phyloP scores from a whole-genome alignment of 305 asterid species.

The Fraxinus paxiana region DNA sequence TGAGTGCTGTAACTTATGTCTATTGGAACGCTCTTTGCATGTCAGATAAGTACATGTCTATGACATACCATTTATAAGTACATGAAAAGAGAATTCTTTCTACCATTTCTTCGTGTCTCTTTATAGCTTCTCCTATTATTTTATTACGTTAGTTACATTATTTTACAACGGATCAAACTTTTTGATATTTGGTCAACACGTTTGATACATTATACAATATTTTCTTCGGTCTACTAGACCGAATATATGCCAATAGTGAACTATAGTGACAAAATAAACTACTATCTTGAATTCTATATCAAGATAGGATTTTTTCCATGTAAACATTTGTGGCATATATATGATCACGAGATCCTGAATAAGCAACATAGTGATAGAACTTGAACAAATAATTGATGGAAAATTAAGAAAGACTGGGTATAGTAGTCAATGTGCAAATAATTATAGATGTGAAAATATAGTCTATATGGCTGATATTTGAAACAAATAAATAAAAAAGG shows the following conservation, averaged over 20 bases:
- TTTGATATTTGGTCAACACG: background rate
- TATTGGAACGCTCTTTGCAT: background rate
- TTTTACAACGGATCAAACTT: background rate
- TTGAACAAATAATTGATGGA: background rate
- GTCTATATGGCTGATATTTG: too few species aligned
- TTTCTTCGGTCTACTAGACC: background rate
- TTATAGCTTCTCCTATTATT: background rate
- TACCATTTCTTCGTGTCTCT: background rate
- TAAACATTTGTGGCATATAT: background rate
- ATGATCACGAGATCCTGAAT: background rate
- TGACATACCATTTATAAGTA: background rate
- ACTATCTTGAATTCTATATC: background rate
- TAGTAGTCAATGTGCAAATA: background rate
- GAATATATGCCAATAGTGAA: background rate
- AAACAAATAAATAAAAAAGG: too few species aligned
- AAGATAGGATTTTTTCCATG: background rate
- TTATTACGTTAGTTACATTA: background rate
- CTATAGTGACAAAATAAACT: background rate
- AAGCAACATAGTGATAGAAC: background rate
- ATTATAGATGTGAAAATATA: background rate
- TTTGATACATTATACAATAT: background rate
- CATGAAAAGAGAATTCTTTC: background rate
- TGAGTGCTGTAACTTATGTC: background rate
- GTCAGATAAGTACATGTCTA: background rate
- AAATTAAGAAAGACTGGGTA: too few species aligned